These are phyloP conservation scores for Tricholoma sp. DNA, from an alignment of 768 basidiomycete species.

Conservation along the genomic window DNA sequence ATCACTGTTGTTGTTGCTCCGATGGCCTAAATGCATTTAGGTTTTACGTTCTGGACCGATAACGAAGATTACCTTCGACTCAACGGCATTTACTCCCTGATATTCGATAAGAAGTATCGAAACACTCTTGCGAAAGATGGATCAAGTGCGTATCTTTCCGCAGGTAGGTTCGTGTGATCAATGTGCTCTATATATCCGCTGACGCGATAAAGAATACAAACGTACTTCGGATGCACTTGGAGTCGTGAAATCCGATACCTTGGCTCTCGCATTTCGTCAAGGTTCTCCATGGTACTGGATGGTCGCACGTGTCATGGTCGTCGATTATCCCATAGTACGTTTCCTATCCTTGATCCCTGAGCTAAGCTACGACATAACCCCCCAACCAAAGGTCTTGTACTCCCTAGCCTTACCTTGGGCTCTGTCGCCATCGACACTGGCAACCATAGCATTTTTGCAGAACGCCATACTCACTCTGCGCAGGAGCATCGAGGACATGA, in stretches of 20 bases:
- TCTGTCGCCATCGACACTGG: slow-evolving; percentile 23
- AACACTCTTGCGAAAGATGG: slow-evolving; percentile 34
- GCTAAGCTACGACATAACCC: background rate
- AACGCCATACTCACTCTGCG: slow-evolving; percentile 17
- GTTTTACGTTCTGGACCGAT: slow-evolving; percentile 35
- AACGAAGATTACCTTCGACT: slow-evolving; percentile 33
- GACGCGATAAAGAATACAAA: slow-evolving; percentile 28
- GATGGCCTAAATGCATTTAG: slow-evolving; percentile 14
- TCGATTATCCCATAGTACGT: slow-evolving; percentile 32
- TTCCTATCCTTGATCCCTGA: background rate
- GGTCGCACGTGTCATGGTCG: slow-evolving; percentile 20
- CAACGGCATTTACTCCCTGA: slow-evolving; percentile 31
- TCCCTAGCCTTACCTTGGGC: slow-evolving; percentile 17
- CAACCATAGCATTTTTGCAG: slow-evolving; percentile 30
- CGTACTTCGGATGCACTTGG: slow-evolving; percentile 27
- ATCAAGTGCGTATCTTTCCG: slow-evolving; percentile 20
- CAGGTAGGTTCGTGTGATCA: slow-evolving; percentile 19
- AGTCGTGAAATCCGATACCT: slow-evolving; percentile 21
- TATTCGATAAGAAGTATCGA: slow-evolving; percentile 31
- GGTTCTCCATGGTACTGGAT: slow-evolving; percentile 37
- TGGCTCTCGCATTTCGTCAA: slow-evolving; percentile 23
- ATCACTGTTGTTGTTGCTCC: background rate
- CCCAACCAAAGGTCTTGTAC: slow-evolving; percentile 16
- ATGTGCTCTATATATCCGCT: background rate
- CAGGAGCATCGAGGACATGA: slow-evolving; percentile 11